Conservation (phyloP, 768 basidiomycete species). For the Kwoniella shandongensis region DNA sequence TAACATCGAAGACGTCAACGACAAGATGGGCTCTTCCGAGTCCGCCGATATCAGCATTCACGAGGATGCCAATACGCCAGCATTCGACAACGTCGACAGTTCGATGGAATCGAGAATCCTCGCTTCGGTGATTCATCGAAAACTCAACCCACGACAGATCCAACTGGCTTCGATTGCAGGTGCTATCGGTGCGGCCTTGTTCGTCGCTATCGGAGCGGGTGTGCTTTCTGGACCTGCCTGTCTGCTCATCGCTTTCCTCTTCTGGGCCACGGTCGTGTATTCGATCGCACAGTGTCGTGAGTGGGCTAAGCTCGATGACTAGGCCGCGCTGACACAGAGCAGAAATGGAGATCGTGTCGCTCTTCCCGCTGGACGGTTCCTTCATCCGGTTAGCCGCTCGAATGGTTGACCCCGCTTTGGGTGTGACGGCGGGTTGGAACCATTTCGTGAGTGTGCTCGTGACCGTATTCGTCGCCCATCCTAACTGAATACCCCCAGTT, state of each 20-base stretch:
- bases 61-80: no score
- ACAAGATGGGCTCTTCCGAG: no score
- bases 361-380: conserved; percentile 29
- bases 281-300: conserved; percentile 21
- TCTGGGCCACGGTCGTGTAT: conserved; percentile 22
- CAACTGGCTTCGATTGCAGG: conserved; percentile 24
- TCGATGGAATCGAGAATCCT: neutral
- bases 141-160: conserved; percentile 20
- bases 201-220: conserved; percentile 21
- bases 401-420: conserved; percentile 27
- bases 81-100: no score
- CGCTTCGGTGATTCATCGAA: conserved; percentile 14
- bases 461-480: neutral
- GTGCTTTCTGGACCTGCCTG: conserved; percentile 16
- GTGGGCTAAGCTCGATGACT: neutral
- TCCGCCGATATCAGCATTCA: no score
- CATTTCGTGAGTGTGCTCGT: conserved; percentile 14
- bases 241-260: conserved; percentile 15
- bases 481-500: conserved; percentile 4
- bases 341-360: conserved; percentile 22
- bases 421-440: conserved; percentile 19
- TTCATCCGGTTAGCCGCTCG: conserved; percentile 27
- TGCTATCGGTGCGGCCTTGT: conserved; percentile 21
- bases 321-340: neutral
- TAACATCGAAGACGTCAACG: no score